Percentiles rank a stretch among this genome's conserved stretches.
These are phyloP conservation scores for Silene noctiflora DNA, from an alignment of 179 eudicot species.

Conservation along the genomic window DNA sequence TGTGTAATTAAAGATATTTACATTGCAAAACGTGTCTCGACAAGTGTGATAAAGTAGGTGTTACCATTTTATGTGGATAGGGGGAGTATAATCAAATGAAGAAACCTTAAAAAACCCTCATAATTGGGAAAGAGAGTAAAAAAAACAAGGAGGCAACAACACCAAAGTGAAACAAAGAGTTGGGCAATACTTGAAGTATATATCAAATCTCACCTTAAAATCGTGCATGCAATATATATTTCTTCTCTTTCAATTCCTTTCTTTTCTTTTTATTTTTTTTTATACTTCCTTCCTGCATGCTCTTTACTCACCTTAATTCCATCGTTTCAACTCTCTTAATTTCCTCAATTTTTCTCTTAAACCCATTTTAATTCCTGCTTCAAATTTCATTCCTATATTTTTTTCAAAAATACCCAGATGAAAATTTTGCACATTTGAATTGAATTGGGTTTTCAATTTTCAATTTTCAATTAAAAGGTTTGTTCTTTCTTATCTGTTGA, in stretches of 20 bases:
- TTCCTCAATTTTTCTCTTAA: neutral
- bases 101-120: neutral
- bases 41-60: too few relatives aligned
- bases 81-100: too few relatives aligned
- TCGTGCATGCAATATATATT: constrained; percentile 41
- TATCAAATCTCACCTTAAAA: constrained; percentile 9
- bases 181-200: constrained; percentile 33
- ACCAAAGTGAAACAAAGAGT: constrained; percentile 16
- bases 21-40: too few relatives aligned
- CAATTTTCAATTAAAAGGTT: constrained; percentile 18
- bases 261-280: neutral
- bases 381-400: neutral
- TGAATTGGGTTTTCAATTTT: neutral
- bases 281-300: constrained; percentile 28
- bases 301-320: constrained; percentile 12
- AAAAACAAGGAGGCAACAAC: neutral
- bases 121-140: neutral
- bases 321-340: neutral
- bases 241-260: constrained; percentile 1
- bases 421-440: constrained; percentile 4
- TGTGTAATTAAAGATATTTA: too few relatives aligned
- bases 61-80: too few relatives aligned
- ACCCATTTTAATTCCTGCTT: neutral
- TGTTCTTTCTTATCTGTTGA: constrained; percentile 22
- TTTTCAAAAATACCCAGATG: neutral